These are phyloP conservation scores for Gigaspora rosea DNA, from an alignment of 192 early-diverging fungal genomes.

Conservation along the genomic window DNA sequence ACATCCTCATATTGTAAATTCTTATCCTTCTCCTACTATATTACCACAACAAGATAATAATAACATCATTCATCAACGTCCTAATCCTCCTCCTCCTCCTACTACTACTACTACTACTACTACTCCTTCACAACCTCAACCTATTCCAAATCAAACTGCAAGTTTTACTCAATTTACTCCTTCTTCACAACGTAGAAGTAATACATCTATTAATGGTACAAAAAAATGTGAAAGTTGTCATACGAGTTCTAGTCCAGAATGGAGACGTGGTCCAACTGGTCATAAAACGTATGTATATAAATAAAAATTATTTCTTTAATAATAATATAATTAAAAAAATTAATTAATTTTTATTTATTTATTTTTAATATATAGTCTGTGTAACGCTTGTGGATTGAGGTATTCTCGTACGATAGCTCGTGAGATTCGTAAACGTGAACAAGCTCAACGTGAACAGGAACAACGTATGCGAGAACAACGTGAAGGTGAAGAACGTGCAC, in stretches of 20 bases:
- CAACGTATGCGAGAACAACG: slow-evolving; percentile 7
- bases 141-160: neutral
- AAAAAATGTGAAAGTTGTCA: slow-evolving; percentile 52
- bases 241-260: slow-evolving; percentile 55
- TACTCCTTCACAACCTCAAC: slow-evolving; percentile 26
- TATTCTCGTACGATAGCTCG: slow-evolving; percentile 47
- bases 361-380: slow-evolving; percentile 38
- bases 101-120: too few species aligned
- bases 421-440: slow-evolving; percentile 38
- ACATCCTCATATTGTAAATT: neutral
- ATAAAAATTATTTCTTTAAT: neutral
- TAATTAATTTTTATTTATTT: neutral
- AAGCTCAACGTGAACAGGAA: slow-evolving; percentile 34
- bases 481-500: slow-evolving; percentile 17
- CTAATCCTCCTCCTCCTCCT: slow-evolving; percentile 22
- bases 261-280: slow-evolving; percentile 58
- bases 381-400: slow-evolving; percentile 60
- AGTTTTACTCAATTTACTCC: neutral
- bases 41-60: neutral
- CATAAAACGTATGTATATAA: slow-evolving; percentile 50
- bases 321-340: neutral
- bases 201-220: slow-evolving; percentile 21
- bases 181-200: neutral
- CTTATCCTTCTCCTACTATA: too few species aligned
- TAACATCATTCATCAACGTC: neutral